Conservation (phyloP, 371 early-diverging fungal genomes). For the Sporodiniella umbellata region DNA sequence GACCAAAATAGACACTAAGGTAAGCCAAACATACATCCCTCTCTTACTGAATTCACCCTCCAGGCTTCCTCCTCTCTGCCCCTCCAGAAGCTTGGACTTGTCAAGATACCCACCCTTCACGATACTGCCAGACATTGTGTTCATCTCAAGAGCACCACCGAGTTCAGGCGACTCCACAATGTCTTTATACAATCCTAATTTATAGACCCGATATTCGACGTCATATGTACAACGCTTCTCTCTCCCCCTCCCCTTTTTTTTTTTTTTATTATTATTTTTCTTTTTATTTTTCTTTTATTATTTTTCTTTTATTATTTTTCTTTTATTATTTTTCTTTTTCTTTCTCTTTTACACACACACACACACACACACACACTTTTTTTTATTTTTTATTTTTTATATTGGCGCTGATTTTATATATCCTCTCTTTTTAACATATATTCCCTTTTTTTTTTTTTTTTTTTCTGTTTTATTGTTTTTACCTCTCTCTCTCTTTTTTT, state of each 20-base stretch:
- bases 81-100: conserved; percentile 8
- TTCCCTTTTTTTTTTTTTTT: background rate
- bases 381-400: too few relatives aligned
- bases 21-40: background rate
- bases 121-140: conserved; percentile 15
- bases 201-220: conserved; percentile 13
- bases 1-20: conserved; percentile 9
- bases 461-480: too few relatives aligned
- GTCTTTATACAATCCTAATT: conserved; percentile 32
- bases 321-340: background rate
- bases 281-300: too few relatives aligned
- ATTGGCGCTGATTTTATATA: too few relatives aligned
- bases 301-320: conserved; percentile 12
- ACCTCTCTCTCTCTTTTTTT: too few relatives aligned
- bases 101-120: conserved; percentile 10
- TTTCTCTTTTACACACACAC: background rate
- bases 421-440: too few relatives aligned
- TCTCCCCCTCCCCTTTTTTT: too few relatives aligned
- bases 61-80: too few relatives aligned
- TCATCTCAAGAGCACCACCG: conserved; percentile 25
- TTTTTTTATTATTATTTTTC: too few relatives aligned
- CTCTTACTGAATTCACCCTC: too few relatives aligned
- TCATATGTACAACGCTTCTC: conserved; percentile 8
- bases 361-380: background rate
- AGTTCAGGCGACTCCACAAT: conserved; percentile 38